Conservation (phyloP, 768 basidiomycete genomes). For the Boletus tomentosulus region DNA sequence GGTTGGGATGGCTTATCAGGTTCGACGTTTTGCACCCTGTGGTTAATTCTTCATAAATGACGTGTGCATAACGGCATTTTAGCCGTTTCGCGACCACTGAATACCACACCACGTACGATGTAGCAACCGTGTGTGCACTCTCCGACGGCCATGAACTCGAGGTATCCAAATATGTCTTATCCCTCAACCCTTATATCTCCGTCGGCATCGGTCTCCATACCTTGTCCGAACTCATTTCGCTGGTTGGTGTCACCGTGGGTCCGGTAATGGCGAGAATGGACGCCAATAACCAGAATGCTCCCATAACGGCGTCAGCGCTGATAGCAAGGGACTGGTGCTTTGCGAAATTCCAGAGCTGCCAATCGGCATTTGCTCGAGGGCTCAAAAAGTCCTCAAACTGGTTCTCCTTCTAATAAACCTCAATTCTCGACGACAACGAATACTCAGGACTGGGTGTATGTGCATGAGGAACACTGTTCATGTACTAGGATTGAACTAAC, state of each 20-base stretch:
- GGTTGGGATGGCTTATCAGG: too few species aligned
- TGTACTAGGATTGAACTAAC: too few species aligned
- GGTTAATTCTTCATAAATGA: background rate
- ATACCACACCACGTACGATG: constrained; percentile 11
- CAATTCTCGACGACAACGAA: too few species aligned
- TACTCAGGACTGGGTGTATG: too few species aligned
- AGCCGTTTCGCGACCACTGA: constrained; percentile 1
- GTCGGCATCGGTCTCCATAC: constrained; percentile 10
- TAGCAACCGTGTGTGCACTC: background rate
- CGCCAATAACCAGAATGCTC: background rate
- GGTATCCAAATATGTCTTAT: constrained; percentile 5
- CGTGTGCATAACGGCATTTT: background rate
- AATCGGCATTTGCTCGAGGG: too few species aligned
- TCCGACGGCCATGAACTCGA: constrained; percentile 2
- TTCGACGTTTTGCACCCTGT: background rate
- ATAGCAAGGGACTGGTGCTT: too few species aligned
- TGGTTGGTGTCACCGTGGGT: background rate
- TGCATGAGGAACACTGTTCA: too few species aligned
- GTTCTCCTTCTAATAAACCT: too few species aligned
- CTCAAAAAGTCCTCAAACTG: too few species aligned
- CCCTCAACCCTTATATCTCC: constrained; percentile 8
- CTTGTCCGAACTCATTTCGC: constrained; percentile 4
- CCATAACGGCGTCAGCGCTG: background rate
- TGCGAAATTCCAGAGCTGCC: too few species aligned
- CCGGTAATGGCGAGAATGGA: constrained; percentile 4